Percentiles rank a stretch among this genome's conserved stretches.
Conservation (phyloP, 2,329 filamentous ascomycete genomes). For the Ampelomyces quisqualis region DNA sequence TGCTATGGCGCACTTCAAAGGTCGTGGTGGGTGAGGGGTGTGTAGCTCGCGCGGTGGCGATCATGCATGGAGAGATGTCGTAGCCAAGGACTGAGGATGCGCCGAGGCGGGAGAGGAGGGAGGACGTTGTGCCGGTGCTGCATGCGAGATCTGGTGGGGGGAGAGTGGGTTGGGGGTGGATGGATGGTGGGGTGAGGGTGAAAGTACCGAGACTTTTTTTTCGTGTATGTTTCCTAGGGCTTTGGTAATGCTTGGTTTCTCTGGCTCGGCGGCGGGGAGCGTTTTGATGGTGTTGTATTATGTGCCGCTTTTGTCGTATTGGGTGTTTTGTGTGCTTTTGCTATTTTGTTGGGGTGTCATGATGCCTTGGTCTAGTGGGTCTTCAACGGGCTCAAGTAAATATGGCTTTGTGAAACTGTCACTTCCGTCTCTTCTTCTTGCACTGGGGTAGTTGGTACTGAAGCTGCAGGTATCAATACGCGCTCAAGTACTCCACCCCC, state of each 20-base stretch:
- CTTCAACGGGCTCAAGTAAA: background rate
- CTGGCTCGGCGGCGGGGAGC: constrained; percentile 23
- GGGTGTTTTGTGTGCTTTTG: constrained; percentile 24
- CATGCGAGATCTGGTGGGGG: constrained; percentile 31
- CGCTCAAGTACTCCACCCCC: too few species aligned
- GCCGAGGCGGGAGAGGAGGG: constrained; percentile 24
- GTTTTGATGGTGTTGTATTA: constrained; percentile 29
- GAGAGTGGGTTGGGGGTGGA: background rate
- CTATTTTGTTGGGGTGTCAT: background rate
- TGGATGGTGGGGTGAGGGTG: background rate
- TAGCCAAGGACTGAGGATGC: constrained; percentile 23
- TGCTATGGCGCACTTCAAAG: constrained; percentile 31
- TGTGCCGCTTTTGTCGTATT: constrained; percentile 34
- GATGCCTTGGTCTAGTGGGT: background rate
- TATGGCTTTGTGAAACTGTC: background rate
- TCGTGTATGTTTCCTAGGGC: constrained; percentile 26
- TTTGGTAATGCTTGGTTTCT: constrained; percentile 21
- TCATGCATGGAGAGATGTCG: constrained; percentile 35
- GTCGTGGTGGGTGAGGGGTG: constrained; percentile 22
- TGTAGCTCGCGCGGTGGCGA: constrained; percentile 18
- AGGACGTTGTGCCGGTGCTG: constrained; percentile 31
- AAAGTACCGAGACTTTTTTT: constrained; percentile 28
- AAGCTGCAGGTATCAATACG: too few species aligned
- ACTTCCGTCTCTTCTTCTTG: too few species aligned
- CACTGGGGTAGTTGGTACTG: too few species aligned